Base-by-base conservation (phyloP, 2,329 filamentous ascomycete genomes). In the Aspergillus brunneoviolaceus region DNA sequence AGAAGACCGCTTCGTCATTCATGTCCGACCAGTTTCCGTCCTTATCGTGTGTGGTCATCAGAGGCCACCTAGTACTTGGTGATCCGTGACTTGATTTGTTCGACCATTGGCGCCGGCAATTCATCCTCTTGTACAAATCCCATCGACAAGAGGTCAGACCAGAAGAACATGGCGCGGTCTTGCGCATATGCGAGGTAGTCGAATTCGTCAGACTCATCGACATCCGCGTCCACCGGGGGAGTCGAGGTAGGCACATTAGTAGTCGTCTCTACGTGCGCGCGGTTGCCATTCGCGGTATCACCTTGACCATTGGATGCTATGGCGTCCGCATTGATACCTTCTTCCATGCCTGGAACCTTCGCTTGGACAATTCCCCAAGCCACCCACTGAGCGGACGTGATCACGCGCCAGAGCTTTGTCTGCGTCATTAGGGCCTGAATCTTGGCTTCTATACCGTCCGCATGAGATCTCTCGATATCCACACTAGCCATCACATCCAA, bases 311-410 rank as follows among this genome's bases (percentile, higher is more conserved):
- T 50, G 62, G 69, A 59, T 49, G 67, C 63, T n/a, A 59, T 58
- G 12, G 57, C 65, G 23, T 39, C 60, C 47, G 57, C 64, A 54
- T 54, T 51, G 63, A 74, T 68, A 11, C 72, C 76, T 59, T 77
- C 76, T 55, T 89, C 85, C 72, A 94, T 81, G 0, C 88, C 91
- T 0, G 91, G 87, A 1, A 96, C 83, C 73, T 95, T 93, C 51
- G 95, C 94, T 77, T 99, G 95, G 55, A 99, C 90, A 63, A 98
- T 91, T 25, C 95, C 95, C 95, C 95, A 99, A 1, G 92, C 91
- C 25, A 96, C 86, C 95, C 95, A 99, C 77, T 90, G 87, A 2
- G 91, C 92, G 39, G 89, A 92, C 77, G 95, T 96, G 45, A 92
- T 91, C 0, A 91, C 81, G 3, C 95, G 87, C 95, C 95, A 99